phyloP scores from a whole-genome alignment of 2,329 filamentous ascomycete genomes.

The Fusarium sublunatum region DNA sequence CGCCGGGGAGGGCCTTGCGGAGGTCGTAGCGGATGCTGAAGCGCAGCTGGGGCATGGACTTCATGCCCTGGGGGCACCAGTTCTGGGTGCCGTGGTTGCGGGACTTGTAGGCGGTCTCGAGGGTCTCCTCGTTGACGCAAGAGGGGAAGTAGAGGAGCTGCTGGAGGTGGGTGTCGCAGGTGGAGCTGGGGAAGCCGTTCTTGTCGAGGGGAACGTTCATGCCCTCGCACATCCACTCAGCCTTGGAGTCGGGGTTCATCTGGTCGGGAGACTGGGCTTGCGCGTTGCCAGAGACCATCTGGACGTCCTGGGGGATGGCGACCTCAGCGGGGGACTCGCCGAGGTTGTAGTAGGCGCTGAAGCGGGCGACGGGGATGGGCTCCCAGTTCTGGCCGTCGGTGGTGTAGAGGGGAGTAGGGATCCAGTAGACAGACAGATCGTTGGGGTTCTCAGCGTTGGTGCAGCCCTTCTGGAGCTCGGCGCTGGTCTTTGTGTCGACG shows the following conservation, averaged over 20 bases:
- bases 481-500: constrained; percentile 45
- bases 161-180: constrained; percentile 36
- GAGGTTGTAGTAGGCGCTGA: constrained; percentile 60
- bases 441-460: constrained; percentile 59
- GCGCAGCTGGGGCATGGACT: constrained; percentile 59
- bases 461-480: constrained; percentile 56
- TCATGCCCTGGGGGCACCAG: constrained; percentile 57
- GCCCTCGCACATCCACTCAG: constrained; percentile 50
- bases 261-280: constrained; percentile 24
- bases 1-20: constrained; percentile 55
- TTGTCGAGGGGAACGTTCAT: constrained; percentile 36
- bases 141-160: constrained; percentile 42
- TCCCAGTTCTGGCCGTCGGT: constrained; percentile 48
- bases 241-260: constrained; percentile 44
- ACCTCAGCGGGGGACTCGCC: constrained; percentile 55
- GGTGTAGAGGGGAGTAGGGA: constrained; percentile 55
- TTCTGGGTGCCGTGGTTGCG: constrained; percentile 41
- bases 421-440: constrained; percentile 60
- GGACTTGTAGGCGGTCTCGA: constrained; percentile 39
- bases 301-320: constrained; percentile 57
- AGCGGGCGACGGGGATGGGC: constrained; percentile 51
- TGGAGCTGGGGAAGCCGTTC: constrained; percentile 35
- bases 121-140: constrained; percentile 40
- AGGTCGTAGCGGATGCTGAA: constrained; percentile 61
- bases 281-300: constrained; percentile 55